These are phyloP conservation scores for Stachybotrys chartarum DNA, from an alignment of 2,329 filamentous ascomycete genomes.

Conservation along the genomic window DNA sequence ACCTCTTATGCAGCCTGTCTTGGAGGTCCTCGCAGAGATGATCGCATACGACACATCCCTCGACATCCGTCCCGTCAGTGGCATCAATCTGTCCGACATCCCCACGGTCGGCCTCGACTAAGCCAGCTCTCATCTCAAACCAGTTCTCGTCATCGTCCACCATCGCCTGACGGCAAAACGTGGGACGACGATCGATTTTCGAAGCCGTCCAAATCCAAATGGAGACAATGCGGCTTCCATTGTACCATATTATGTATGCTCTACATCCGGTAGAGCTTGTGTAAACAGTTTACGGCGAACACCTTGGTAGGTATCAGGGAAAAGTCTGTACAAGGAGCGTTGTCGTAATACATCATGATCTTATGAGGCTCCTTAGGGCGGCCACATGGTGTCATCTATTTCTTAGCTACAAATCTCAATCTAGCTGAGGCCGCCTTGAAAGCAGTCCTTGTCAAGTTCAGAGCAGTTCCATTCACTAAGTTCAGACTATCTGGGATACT, in stretches of 20 bases:
- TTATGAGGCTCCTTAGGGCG: neutral
- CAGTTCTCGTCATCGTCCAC: conserved; percentile 8
- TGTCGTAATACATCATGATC: conserved; percentile 21
- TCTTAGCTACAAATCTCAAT: neutral
- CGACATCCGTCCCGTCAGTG: conserved; percentile 42
- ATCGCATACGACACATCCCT: conserved; percentile 81
- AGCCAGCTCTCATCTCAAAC: conserved; percentile 5
- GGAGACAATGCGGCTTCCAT: conserved; percentile 22
- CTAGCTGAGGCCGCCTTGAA: neutral
- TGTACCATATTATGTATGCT: conserved; percentile 34
- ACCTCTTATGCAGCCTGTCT: conserved; percentile 58
- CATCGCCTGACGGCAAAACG: neutral
- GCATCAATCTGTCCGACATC: conserved; percentile 39
- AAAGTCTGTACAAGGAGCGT: conserved; percentile 6
- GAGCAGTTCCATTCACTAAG: neutral
- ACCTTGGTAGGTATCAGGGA: conserved; percentile 17
- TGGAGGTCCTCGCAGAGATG: conserved; percentile 97
- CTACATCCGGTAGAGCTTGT: conserved; percentile 32
- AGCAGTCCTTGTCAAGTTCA: neutral
- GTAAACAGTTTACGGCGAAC: conserved; percentile 31
- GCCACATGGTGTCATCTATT: neutral
- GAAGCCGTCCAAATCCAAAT: neutral
- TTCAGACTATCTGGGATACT: neutral
- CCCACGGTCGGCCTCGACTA: conserved; percentile 50
- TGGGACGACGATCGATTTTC: neutral